Evolutionary conservation across 371 early-diverging fungal species (phyloP), one percentile per base, ranked within the genome.

Genomic region (Mucor mucedo): DNA sequence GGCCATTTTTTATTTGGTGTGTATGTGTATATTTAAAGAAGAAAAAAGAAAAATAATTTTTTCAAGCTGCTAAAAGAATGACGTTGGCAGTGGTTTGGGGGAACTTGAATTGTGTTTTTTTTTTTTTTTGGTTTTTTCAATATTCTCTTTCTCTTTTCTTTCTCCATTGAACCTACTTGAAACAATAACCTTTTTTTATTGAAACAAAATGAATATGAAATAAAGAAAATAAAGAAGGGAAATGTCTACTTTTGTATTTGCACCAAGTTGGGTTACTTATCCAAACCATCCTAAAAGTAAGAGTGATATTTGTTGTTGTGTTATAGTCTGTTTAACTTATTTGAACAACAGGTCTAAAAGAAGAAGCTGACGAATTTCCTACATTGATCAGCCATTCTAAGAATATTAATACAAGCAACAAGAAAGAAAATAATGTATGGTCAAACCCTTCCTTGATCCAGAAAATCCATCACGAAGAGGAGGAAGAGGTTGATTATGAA

Each of bases 171-270:
- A 29, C 21, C 8, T 41, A 27, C 40, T 16, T 32, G 32, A 58
- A 42, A 57, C 38, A 16, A 40, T 7, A 47, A 30, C n/a, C 41
- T 60, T 60, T 40, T 42, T 29, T 14, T n/a, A 52, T 7, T 40
- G 40, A 35, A 48, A 14, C 32, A 49, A 60, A 45, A 61, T 10
- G 49, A 52, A 56, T 39, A 57, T 54, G 62, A 32, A 28, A 48
- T 29, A 38, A 58, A 42, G 33, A 32, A 42, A 33, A 44, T 28
- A 41, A 61, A 53, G 9, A 41, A 47, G 56, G 56, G 42, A 56
- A 60, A 69, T 69, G 69, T 69, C 69, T 59, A 69, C 64, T 63
- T 69, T 69, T 69, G 60, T 63, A 60, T 69, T 64, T 64, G 65
- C 64, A 55, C 64, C 69, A 40, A 69, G 60, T 64, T 63, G 69